Evolutionary conservation across 805 yeast genomes (phyloP), one percentile per base, ranked within the genome.

Genomic region (Yarrowia deformans): DNA sequence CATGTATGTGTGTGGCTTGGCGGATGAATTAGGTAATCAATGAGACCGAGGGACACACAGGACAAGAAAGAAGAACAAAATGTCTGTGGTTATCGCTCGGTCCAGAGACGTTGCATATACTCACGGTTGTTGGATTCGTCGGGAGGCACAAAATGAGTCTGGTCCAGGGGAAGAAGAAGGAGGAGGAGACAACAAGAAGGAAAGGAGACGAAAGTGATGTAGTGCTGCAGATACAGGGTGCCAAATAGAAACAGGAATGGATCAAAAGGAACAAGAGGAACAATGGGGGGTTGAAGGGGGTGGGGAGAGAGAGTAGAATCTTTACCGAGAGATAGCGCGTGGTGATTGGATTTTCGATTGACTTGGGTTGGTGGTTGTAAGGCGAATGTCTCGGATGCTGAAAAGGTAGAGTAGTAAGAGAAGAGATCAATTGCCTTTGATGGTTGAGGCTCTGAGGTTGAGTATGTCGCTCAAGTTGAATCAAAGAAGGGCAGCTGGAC

Each of bases 1-100:
- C 58, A 35, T 52, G 58, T 52, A 32, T n/a, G 55, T 16, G 39
- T n/a, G 29, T 34, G 18, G 23, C 56, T 50, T 50, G 56, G 58
- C 60, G 45, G 2, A 18, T 39, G 45, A 35, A 18, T 50, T 49
- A 34, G 56, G 56, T 34, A 50, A 35, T 35, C 58, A 52, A 18
- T 18, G 32, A 7, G n/a, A 13, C 54, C 23, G 50, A 46, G 32
- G 6, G 32, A 12, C 13, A n/a, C n/a, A n/a, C n/a, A n/a, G n/a
- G n/a, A n/a, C n/a, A n/a, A n/a, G n/a, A n/a, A n/a, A n/a, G n/a
- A n/a, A n/a, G n/a, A n/a, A n/a, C n/a, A n/a, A n/a, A n/a, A n/a
- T n/a, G n/a, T n/a, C n/a, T n/a, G n/a, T n/a, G n/a, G n/a, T n/a
- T n/a, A n/a, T 23, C 29, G 29, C 29, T 4, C 29, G 29, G 29